Evolutionary conservation across 78 protist species (phyloP).

Genomic region (Diacronema lutheri): DNA sequence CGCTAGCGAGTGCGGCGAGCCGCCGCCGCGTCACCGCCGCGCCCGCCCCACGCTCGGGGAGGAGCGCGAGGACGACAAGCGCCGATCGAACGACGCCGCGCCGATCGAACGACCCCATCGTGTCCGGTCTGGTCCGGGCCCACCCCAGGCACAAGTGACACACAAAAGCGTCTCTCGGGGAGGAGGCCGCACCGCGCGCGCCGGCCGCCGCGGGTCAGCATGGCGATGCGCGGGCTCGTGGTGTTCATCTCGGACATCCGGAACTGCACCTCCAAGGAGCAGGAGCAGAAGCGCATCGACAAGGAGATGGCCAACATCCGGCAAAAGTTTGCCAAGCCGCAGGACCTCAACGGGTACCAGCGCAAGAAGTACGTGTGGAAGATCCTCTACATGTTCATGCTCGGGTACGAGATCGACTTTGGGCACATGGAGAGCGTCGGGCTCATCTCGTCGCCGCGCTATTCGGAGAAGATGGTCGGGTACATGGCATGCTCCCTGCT

Average conservation of each 20-base stretch:
- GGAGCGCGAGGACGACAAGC: too few species aligned
- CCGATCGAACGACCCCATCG: too few species aligned
- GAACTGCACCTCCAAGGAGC: constrained; percentile 66
- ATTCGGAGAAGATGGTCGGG: constrained; percentile 93
- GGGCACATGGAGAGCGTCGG: constrained; percentile 97
- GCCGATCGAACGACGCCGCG: too few species aligned
- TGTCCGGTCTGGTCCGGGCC: too few species aligned
- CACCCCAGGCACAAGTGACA: too few species aligned
- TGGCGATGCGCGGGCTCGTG: constrained; percentile 76
- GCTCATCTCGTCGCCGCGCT: constrained; percentile 76
- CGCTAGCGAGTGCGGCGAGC: too few species aligned
- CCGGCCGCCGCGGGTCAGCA: background rate
- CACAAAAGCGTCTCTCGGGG: too few species aligned
- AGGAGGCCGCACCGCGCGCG: too few species aligned
- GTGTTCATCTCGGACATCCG: constrained; percentile 77
- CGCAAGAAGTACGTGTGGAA: constrained; percentile 94
- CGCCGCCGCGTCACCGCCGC: too few species aligned
- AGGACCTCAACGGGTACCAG: constrained; percentile 70
- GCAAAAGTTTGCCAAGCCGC: constrained; percentile 43
- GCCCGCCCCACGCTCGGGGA: too few species aligned
- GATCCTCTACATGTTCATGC: constrained; percentile 92
- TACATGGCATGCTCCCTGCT: constrained; percentile 79
- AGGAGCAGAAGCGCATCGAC: constrained; percentile 71
- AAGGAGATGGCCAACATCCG: constrained; percentile 85
- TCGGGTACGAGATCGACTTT: constrained; percentile 96